Evolutionary conservation across 1,284 basidiomycete genomes (phyloP), one percentile per base, ranked within the genome.

Genomic region (Heterobasidion occidentale): DNA sequence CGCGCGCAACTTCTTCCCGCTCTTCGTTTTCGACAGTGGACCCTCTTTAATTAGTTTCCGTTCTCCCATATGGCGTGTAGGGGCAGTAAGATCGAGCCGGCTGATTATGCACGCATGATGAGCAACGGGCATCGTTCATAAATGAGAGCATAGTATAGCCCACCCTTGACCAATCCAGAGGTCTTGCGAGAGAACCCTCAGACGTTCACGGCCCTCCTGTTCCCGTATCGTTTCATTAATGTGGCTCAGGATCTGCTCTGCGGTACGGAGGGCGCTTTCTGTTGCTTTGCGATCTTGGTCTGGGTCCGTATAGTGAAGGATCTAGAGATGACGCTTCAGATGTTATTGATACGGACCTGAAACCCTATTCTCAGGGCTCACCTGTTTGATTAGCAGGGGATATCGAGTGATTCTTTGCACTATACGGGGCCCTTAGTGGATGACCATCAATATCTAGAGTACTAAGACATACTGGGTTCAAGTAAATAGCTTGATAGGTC

Each of bases 371-470:
- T 42, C 12, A 12, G 38, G 2, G 38, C 73, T 33, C 53, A 83
- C 85, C 71, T 94, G 91, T 56, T 84, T 84, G n/a, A 97, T 84
- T 36, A 98, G 76, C 0, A 98, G 76, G 0, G 94, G 94, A 67
- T 97, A 98, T 58, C 92, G 79, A 1, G 94, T 96, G 54, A 97
- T 84, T 12, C 94, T 85, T 83, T 98, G 95, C 94, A 98, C 92
- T 94, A 34, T 56, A 53, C 34, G 12, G 50, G n/a, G 11, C 45
- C 27, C 3, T 46, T 17, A 14, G 17, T 34, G 45, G 45, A 42
- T 54, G 44, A 44, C 8, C 36, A 15, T n/a, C 14, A 35, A 46
- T 17, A 11, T 17, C 15, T 9, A 17, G 45, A 20, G n/a, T 36
- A 42, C n/a, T 19, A 6, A 11, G n/a, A 74, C 85, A 64, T 69